Percentiles rank a stretch among this genome's conserved stretches.
Evolutionary conservation across 192 early-diverging fungal genomes (phyloP).

Genomic region (Podila epigama): DNA sequence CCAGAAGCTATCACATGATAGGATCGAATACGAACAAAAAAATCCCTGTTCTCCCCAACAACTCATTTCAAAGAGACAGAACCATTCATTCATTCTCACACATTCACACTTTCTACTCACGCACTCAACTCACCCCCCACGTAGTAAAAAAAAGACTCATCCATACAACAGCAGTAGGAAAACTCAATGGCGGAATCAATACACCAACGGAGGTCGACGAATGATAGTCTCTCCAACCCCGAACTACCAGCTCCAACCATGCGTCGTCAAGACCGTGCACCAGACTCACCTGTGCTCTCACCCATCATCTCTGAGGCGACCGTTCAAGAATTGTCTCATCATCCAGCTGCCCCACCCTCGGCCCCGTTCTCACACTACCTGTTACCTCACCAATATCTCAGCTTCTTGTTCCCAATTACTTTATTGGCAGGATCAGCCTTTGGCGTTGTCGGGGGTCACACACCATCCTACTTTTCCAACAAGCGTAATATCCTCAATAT

Average conservation of each 20-base stretch:
- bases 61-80: no score
- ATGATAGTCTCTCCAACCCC: neutral
- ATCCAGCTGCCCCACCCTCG: neutral
- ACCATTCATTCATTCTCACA: no score
- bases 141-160: no score
- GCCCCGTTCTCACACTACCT: constrained; percentile 1
- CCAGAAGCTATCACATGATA: no score
- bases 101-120: no score
- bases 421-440: constrained; percentile 26
- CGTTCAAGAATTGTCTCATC: neutral
- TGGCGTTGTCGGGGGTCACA: constrained; percentile 13
- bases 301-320: constrained; percentile 8
- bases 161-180: no score
- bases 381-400: constrained; percentile 26
- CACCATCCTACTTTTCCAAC: constrained; percentile 61
- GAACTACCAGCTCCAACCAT: neutral
- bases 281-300: constrained; percentile 6
- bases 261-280: constrained; percentile 2
- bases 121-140: no score
- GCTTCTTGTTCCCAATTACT: constrained; percentile 29
- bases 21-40: no score
- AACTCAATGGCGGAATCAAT: constrained; percentile 11
- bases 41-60: no score
- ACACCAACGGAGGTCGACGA: constrained; percentile 15
- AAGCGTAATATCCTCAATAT: constrained; percentile 82